These are phyloP conservation scores for Mollisia scopiformis DNA, from an alignment of 2,329 filamentous ascomycete genomes.

Conservation along the genomic window DNA sequence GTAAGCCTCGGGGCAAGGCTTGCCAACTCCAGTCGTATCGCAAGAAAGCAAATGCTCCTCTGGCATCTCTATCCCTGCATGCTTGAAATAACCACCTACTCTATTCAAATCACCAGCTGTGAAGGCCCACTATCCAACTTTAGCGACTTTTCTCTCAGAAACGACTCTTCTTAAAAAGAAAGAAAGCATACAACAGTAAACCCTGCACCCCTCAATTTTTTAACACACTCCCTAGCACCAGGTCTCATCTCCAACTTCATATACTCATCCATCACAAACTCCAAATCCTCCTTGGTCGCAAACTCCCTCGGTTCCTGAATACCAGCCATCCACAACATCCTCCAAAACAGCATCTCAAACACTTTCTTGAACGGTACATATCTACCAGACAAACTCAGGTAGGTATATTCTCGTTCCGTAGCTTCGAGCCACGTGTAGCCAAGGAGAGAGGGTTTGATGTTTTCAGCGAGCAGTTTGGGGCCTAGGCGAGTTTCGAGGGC, in stretches of 20 bases:
- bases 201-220: slow-evolving; percentile 45
- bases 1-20: slow-evolving; percentile 53
- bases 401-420: slow-evolving; percentile 54
- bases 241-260: slow-evolving; percentile 40
- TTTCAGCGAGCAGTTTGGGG: slow-evolving; percentile 40
- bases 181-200: slow-evolving; percentile 45
- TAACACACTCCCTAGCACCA: slow-evolving; percentile 45
- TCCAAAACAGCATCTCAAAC: slow-evolving; percentile 51
- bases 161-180: background rate
- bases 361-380: slow-evolving; percentile 48
- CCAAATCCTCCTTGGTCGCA: slow-evolving; percentile 46
- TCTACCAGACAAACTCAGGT: slow-evolving; percentile 46
- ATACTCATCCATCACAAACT: slow-evolving; percentile 45
- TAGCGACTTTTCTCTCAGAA: background rate
- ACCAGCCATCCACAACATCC: slow-evolving; percentile 48
- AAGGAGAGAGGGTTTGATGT: slow-evolving; percentile 46
- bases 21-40: slow-evolving; percentile 49
- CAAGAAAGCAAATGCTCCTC: slow-evolving; percentile 54
- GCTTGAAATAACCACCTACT: slow-evolving; percentile 55
- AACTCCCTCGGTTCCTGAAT: slow-evolving; percentile 45
- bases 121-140: slow-evolving; percentile 45
- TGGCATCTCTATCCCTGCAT: slow-evolving; percentile 51
- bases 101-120: slow-evolving; percentile 53
- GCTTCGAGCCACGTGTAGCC: slow-evolving; percentile 50
- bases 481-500: slow-evolving; percentile 47